Base-by-base conservation (phyloP, 192 early-diverging fungal species). In the Chytriomyces sp. region DNA sequence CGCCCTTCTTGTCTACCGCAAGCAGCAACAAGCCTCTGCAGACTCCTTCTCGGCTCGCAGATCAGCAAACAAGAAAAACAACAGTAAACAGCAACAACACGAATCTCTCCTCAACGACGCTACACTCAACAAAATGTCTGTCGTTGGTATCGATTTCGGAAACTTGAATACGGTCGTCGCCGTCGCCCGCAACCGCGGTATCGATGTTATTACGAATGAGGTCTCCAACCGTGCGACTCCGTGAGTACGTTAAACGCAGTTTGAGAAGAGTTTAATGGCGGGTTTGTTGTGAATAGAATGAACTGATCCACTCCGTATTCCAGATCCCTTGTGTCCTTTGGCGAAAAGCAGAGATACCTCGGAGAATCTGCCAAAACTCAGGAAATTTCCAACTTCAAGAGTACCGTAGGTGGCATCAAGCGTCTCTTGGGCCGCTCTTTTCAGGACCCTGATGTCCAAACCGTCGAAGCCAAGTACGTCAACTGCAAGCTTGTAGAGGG, bases 371-470 rank as follows among this genome's bases (percentile, higher is more conserved):
- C 95, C 37, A 97, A 97, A 83, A 96, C 90, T 37, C 76, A 72
- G 39, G 95, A 98, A 81, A 90, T 97, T 77, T 92, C 91, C 78
- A 98, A 98, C 86, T 96, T 96, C 81, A 96, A 96, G 82, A 95
- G 95, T 84, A 98, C 96, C 76, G 88, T 96, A 57, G 81, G 82
- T 28, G 85, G 89, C 31, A 82, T 98, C 78, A 98, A 98, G 87
- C 94, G 96, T 70, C 80, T 98, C 52, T 84, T 89, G 58, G 94
- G 96, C 52, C 93, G 94, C 71, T 88, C 90, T 52, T 94, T 88
- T 79, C 78, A 79, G 39, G 95, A 97, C 78, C 89, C 90, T 52
- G 94, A 96, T 70, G 81, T 96, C 73, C 85, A 86, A 69, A 83
- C 89, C 65, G 76, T 90, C 39, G 96, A 97, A 88, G 87, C 90